A percentile compares a stretch with the other conserved stretches of the same genome.
Evolutionary conservation across 2,329 filamentous ascomycete species (phyloP).

Genomic region (Gaeumannomyces tritici): DNA sequence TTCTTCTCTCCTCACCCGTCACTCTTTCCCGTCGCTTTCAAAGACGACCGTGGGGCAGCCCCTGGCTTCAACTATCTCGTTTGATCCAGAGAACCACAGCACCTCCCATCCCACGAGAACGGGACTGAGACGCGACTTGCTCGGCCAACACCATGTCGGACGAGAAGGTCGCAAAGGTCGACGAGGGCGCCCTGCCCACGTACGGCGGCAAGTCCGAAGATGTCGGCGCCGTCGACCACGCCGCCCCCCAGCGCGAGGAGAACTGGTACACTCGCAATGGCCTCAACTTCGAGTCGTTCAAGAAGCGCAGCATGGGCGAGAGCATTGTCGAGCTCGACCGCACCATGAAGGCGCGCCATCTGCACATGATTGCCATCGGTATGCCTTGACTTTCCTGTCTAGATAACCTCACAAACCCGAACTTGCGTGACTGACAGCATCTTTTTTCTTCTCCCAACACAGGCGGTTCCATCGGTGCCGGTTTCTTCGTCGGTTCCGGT

Average conservation of each 20-base stretch:
- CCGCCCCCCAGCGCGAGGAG: slow-evolving; percentile 13
- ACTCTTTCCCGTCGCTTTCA: background rate
- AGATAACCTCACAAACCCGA: background rate
- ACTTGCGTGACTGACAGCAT: background rate
- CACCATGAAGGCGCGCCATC: slow-evolving; percentile 45
- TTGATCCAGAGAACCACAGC: background rate
- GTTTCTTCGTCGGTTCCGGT: slow-evolving; percentile 54
- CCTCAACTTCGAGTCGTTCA: slow-evolving; percentile 27
- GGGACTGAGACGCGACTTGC: background rate
- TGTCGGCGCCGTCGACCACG: background rate
- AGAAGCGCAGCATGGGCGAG: slow-evolving; percentile 21
- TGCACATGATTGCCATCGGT: slow-evolving; percentile 53
- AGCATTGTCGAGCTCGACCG: slow-evolving; percentile 27
- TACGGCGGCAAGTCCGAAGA: background rate
- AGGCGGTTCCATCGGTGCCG: slow-evolving; percentile 49
- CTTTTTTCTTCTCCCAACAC: background rate
- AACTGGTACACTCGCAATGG: slow-evolving; percentile 27
- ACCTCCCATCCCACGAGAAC: background rate
- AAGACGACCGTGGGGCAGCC: background rate
- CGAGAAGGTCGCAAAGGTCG: slow-evolving; percentile 1
- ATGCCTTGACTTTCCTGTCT: background rate
- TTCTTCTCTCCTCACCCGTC: background rate
- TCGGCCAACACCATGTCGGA: background rate
- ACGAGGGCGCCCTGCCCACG: background rate
- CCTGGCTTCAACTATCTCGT: background rate